phyloP scores from a whole-genome alignment of 306 rosid genomes.

The Prunus dulcis region DNA sequence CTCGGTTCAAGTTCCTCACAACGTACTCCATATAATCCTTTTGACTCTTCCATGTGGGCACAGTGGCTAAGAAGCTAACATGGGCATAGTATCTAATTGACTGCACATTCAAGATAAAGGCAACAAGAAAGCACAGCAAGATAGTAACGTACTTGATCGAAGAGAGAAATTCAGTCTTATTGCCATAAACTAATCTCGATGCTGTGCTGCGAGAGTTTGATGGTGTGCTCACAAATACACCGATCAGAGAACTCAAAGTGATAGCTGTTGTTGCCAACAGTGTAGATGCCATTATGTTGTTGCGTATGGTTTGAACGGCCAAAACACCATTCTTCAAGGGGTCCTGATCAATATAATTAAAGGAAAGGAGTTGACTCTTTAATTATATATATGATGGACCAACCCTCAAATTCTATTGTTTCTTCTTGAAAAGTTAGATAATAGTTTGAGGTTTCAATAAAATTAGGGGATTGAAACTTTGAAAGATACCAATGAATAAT shows the following conservation, averaged over 20 bases:
- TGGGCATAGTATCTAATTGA: constrained; percentile 80
- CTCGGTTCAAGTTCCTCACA: constrained; percentile 63
- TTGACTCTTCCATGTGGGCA: constrained; percentile 53
- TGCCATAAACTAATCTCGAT: constrained; percentile 53
- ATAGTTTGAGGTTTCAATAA: neutral
- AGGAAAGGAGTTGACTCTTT: constrained; percentile 17
- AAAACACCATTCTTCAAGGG: constrained; percentile 83
- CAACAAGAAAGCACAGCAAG: constrained; percentile 74
- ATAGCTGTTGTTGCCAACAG: constrained; percentile 82
- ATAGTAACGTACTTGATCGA: constrained; percentile 60
- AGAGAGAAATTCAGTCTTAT: constrained; percentile 37
- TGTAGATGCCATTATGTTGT: constrained; percentile 88
- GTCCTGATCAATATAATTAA: constrained; percentile 48
- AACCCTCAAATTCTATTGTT: neutral
- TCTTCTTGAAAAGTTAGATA: neutral
- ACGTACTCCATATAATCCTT: constrained; percentile 47
- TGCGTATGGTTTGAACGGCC: constrained; percentile 72
- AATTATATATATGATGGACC: neutral
- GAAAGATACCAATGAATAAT: neutral
- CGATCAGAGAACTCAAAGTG: constrained; percentile 74
- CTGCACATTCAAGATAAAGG: constrained; percentile 83
- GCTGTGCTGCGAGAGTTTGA: constrained; percentile 34
- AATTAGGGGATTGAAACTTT: too few species aligned
- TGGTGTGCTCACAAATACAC: constrained; percentile 58
- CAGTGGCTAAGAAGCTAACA: constrained; percentile 80